phyloP scores from a whole-genome alignment of 2,329 filamentous ascomycete genomes.

The Triangularia setosa region DNA sequence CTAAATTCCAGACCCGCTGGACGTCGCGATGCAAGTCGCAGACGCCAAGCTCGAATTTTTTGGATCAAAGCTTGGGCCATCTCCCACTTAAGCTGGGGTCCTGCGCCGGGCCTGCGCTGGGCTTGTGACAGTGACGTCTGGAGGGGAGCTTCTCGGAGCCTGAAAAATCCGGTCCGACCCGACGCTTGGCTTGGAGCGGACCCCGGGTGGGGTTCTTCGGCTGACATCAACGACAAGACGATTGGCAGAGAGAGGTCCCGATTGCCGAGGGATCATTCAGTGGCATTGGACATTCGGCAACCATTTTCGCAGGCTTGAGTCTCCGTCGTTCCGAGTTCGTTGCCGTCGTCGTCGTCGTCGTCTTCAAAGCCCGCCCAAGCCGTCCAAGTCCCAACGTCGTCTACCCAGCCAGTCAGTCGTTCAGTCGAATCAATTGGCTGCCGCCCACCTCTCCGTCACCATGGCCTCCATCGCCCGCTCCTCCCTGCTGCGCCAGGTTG shows the following conservation, averaged over 20 bases:
- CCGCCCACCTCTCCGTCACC: constrained; percentile 20
- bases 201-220: constrained; percentile 18
- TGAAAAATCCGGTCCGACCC: constrained; percentile 11
- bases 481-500: constrained; percentile 51
- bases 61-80: constrained; percentile 1
- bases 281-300: constrained; percentile 15
- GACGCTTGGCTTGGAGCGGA: background rate
- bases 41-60: background rate
- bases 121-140: background rate
- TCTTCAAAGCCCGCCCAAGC: constrained; percentile 7
- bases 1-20: background rate
- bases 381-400: constrained; percentile 4
- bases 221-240: constrained; percentile 24
- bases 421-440: constrained; percentile 23
- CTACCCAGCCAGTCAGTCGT: constrained; percentile 16
- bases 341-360: constrained; percentile 30
- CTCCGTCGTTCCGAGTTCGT: constrained; percentile 8
- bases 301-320: constrained; percentile 19
- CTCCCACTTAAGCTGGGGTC: background rate
- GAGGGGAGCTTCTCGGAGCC: background rate
- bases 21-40: background rate
- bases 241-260: constrained; percentile 24
- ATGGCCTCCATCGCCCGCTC: constrained; percentile 58
- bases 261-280: constrained; percentile 27
- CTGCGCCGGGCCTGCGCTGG: background rate